Evolutionary conservation across 352 stramenopile genomes (phyloP).

Genomic region (Elongisporangium senticosum): DNA sequence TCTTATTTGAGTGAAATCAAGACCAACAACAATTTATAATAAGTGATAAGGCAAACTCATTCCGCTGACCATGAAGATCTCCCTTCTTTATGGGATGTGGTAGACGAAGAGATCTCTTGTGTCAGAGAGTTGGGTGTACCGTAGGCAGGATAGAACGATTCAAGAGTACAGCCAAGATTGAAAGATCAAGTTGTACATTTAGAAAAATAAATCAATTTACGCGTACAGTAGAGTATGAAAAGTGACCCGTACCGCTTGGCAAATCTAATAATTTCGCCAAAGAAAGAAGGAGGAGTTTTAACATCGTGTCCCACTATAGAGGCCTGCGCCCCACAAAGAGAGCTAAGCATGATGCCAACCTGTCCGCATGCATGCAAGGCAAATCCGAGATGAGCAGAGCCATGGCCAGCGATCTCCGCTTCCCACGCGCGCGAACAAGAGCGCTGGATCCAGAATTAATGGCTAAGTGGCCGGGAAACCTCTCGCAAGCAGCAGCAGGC

Average conservation of each 20-base stretch:
- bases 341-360: neutral
- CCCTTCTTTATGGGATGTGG: neutral
- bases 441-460: neutral
- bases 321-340: neutral
- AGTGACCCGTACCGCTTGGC: neutral
- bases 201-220: neutral
- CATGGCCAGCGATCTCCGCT: neutral
- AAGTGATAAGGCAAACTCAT: neutral
- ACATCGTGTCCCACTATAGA: neutral
- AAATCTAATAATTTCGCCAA: slow-evolving; percentile 1
- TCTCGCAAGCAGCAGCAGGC: neutral
- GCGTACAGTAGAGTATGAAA: too few relatives aligned
- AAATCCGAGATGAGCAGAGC: neutral
- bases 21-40: neutral
- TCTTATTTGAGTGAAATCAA: neutral
- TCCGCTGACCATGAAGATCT: neutral
- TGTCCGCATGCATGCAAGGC: neutral
- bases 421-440: neutral
- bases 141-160: neutral
- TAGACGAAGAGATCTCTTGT: neutral
- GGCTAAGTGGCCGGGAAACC: neutral
- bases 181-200: neutral
- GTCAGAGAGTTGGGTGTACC: neutral
- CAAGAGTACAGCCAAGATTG: neutral
- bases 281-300: neutral